Evolutionary conservation across 108 stramenopile genomes (phyloP).

Genomic region (Schizochytrium sp.): DNA sequence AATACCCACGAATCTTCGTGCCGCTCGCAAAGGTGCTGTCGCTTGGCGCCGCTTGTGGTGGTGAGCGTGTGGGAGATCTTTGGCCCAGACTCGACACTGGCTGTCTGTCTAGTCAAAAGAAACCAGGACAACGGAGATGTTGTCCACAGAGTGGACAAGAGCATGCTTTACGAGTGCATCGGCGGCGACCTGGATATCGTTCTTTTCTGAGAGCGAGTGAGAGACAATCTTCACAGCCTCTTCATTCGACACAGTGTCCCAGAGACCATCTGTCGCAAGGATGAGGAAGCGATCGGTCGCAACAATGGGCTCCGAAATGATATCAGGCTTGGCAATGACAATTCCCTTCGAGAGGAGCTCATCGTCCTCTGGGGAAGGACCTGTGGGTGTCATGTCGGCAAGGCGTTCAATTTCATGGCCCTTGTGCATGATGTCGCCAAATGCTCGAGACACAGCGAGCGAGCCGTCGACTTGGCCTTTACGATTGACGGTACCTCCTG

Average conservation of each 20-base stretch:
- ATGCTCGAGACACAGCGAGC: conserved; percentile 80
- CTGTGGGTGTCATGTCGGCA: conserved; percentile 29
- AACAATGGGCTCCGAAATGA: conserved; percentile 53
- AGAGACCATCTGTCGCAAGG: conserved; percentile 85
- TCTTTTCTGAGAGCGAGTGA: conserved; percentile 68
- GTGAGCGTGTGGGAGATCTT: no score
- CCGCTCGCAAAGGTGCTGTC: no score
- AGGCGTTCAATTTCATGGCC: conserved; percentile 79
- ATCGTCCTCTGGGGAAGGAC: not conserved
- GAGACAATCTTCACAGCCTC: conserved; percentile 66
- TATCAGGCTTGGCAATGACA: conserved; percentile 59
- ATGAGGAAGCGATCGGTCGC: conserved; percentile 77
- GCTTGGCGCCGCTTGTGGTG: no score
- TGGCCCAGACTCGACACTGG: no score
- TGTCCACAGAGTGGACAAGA: conserved; percentile 36
- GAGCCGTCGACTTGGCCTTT: conserved; percentile 87
- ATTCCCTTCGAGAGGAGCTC: not conserved
- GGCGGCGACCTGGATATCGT: conserved; percentile 46
- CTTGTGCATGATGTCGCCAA: conserved; percentile 70
- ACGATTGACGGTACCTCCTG: conserved; percentile 52
- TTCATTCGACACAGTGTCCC: conserved; percentile 78
- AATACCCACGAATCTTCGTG: no score
- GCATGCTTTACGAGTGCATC: conserved; percentile 35
- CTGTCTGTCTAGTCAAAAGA: not conserved
- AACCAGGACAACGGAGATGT: conserved; percentile 37